Evolutionary conservation across 495 filamentous ascomycete species (phyloP).

Genomic region (Bryoglossum gracile): DNA sequence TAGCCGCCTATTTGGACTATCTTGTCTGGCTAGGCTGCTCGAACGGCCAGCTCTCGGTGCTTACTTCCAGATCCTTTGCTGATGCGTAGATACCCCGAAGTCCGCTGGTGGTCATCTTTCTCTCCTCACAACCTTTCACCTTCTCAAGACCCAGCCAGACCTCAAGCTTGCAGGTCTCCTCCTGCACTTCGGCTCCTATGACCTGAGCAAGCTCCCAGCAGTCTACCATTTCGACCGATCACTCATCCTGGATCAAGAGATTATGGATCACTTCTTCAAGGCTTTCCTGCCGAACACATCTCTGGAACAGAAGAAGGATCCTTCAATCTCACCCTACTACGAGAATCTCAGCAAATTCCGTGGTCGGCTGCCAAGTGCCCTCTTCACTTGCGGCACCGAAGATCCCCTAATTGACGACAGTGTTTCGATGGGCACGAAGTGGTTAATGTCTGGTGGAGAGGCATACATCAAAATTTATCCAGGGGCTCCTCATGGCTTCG

Average conservation of each 20-base stretch:
- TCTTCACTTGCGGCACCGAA: constrained; percentile 46
- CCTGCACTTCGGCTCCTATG: constrained; percentile 40
- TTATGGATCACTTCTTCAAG: constrained; percentile 34
- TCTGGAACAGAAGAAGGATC: constrained; percentile 29
- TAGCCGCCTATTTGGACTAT: too few species aligned
- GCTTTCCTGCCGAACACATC: constrained; percentile 38
- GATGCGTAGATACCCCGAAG: constrained; percentile 6
- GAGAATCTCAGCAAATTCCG: constrained; percentile 35
- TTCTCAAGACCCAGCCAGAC: constrained; percentile 31
- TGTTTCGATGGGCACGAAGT: constrained; percentile 45
- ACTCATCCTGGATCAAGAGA: constrained; percentile 33
- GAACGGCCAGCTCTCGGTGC: too few species aligned
- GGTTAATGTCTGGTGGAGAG: constrained; percentile 43
- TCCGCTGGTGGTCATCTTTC: constrained; percentile 44
- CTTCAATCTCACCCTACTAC: constrained; percentile 36
- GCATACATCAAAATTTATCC: constrained; percentile 42
- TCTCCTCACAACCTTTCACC: constrained; percentile 35
- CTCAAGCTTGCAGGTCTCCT: constrained; percentile 38
- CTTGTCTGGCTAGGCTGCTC: too few species aligned
- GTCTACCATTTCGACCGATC: constrained; percentile 26
- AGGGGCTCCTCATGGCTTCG: constrained; percentile 45
- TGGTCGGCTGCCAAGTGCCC: constrained; percentile 38
- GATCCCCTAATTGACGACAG: constrained; percentile 50
- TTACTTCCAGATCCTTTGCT: too few species aligned
- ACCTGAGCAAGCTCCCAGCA: constrained; percentile 35